Evolutionary conservation across 75 land plant genomes (phyloP).

Genomic region (Pseudotsuga menziesii): DNA sequence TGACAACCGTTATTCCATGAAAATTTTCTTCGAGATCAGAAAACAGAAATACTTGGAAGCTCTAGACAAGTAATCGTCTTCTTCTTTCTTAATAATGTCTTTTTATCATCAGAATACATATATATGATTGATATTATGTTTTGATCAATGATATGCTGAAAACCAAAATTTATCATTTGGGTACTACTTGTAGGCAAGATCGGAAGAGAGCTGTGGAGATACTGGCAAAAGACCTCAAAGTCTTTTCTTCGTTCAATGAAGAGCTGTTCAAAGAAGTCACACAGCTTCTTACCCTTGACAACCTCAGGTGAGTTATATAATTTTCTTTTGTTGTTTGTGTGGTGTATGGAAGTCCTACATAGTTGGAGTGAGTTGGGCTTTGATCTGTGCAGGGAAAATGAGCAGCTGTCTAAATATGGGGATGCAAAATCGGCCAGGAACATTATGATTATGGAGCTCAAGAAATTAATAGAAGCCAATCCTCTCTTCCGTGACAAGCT

Average conservation of each 20-base stretch:
- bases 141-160: neutral
- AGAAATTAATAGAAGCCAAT: slow-evolving; percentile 45
- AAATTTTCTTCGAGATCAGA: slow-evolving; percentile 91
- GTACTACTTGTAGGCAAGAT: slow-evolving; percentile 42
- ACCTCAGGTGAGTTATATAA: slow-evolving; percentile 40
- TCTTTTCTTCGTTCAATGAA: slow-evolving; percentile 61
- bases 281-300: slow-evolving; percentile 63
- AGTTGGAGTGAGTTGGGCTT: neutral
- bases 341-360: neutral
- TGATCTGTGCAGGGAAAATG: slow-evolving; percentile 29
- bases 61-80: slow-evolving; percentile 63
- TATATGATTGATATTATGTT: no score
- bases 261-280: slow-evolving; percentile 76
- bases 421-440: slow-evolving; percentile 42
- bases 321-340: neutral
- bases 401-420: slow-evolving; percentile 43
- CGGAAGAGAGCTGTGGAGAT: slow-evolving; percentile 61
- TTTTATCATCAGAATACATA: no score
- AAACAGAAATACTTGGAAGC: slow-evolving; percentile 97
- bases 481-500: slow-evolving; percentile 43
- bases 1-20: slow-evolving; percentile 96
- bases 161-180: neutral
- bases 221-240: slow-evolving; percentile 59
- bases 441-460: slow-evolving; percentile 41
- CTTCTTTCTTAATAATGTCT: neutral